Conservation (phyloP, 257 asterid species). For the Gynochthodes officinalis region DNA sequence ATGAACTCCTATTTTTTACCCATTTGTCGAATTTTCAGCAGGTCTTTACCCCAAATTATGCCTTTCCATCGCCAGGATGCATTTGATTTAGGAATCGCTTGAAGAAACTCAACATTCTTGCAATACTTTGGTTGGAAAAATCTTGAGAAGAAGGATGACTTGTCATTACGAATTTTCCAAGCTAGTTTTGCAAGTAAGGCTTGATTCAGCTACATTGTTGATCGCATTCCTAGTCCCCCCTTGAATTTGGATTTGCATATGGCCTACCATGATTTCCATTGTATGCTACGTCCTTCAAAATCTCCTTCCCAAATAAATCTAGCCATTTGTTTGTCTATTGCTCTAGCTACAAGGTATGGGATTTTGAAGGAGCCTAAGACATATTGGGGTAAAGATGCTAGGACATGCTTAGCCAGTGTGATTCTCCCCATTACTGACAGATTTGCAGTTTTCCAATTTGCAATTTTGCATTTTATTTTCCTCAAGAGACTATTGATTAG, state of each 20-base stretch:
- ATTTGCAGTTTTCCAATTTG: too few species aligned
- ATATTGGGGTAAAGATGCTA: background rate
- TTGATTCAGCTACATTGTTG: background rate
- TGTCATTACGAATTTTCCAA: background rate
- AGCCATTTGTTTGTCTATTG: background rate
- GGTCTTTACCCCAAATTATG: background rate
- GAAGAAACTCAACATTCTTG: background rate
- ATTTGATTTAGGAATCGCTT: background rate
- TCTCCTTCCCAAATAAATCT: background rate
- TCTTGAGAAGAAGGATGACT: background rate
- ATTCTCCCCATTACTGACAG: too few species aligned
- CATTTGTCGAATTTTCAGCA: too few species aligned
- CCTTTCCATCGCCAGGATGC: background rate
- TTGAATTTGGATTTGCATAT: background rate
- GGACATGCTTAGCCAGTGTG: background rate
- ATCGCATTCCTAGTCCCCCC: background rate
- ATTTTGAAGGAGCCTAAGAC: background rate
- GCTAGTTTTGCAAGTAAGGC: background rate
- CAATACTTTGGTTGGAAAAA: background rate
- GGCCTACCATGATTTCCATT: background rate
- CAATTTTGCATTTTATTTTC: too few species aligned
- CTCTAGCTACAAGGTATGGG: background rate
- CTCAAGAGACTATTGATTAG: too few species aligned
- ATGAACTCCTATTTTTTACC: too few species aligned
- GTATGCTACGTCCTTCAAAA: background rate